Base-by-base conservation (phyloP, 176 grass and related monocot genomes). In the Olyra latifolia region DNA sequence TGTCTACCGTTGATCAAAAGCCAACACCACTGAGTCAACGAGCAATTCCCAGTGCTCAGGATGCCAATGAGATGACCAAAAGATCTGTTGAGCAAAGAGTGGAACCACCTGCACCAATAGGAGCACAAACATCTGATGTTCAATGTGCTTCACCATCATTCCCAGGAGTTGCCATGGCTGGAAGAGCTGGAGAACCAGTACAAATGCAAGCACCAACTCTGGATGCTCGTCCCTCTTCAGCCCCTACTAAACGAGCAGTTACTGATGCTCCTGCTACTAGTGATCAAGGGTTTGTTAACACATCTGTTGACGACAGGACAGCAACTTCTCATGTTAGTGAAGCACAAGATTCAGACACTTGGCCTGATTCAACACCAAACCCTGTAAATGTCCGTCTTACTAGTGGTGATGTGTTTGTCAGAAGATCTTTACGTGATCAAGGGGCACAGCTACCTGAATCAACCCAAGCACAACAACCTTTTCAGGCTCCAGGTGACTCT, bases 1-100 rank as follows among this genome's bases (percentile, higher is more conserved):
- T 55, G 19, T n/a, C 77, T 80, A 68, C 12, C 49, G 73, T n/a
- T 75, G 60, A 75, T 80, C n/a, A 48, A 86, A 58, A 80, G 39
- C n/a, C n/a, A n/a, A n/a, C n/a, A 74, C 41, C 50, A 13, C 59
- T 58, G 84, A 80, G 47, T 58, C 19, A n/a, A n/a, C n/a, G 67
- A 74, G 17, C 39, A 38, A 47, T 62, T 46, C 58, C 49, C 27
- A 64, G 38, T 25, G 11, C 68, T 57, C 82, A 43, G 52, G 20
- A 20, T 76, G 82, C 54, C 38, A 59, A 76, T 77, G 50, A 59
- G 50, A 68, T 58, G 38, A 38, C 29, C 27, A 58, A 76, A 76
- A 12, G 16, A 80, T 68, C 65, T 56, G 32, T 16, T 28, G 67
- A 85, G 67, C 32, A 72, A 85, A 64, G 32, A 43, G 48, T 42